Conservation (phyloP, 306 rosid species). For the Prunus mume region DNA sequence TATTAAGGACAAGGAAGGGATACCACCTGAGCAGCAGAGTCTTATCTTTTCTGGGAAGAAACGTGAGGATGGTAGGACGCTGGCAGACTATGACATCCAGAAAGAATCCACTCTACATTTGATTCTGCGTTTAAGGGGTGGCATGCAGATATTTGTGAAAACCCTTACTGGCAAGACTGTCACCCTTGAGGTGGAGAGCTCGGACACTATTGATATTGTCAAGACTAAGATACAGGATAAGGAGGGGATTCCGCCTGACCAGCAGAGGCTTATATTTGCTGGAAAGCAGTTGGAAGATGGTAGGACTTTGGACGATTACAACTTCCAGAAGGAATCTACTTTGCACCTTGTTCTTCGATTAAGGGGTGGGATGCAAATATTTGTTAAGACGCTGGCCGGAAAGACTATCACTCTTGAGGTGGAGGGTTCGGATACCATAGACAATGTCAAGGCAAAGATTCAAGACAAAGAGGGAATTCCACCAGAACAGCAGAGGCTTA, state of each 20-base stretch:
- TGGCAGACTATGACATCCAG: not conserved
- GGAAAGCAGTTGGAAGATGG: not conserved
- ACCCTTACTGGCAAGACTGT: not conserved
- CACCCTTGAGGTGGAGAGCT: not conserved
- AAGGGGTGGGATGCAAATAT: not conserved
- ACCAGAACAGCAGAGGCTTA: too few species aligned
- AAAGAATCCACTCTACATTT: not conserved
- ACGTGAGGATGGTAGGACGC: not conserved
- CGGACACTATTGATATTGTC: not conserved
- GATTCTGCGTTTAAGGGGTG: not conserved
- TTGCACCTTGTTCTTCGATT: not conserved
- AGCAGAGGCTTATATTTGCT: too few species aligned
- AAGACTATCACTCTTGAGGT: not conserved
- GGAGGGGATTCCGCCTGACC: too few species aligned
- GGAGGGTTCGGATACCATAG: not conserved
- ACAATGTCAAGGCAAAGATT: not conserved
- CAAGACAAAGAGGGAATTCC: not conserved
- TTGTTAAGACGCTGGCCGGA: not conserved
- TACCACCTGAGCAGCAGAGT: not conserved
- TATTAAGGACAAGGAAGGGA: not conserved
- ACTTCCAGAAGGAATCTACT: not conserved
- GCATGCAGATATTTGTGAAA: not conserved
- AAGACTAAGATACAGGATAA: not conserved
- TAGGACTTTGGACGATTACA: not conserved
- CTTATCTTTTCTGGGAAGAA: not conserved